These are phyloP conservation scores for Remersonia thermophila DNA, from an alignment of 2,329 filamentous ascomycete species.

Conservation along the genomic window DNA sequence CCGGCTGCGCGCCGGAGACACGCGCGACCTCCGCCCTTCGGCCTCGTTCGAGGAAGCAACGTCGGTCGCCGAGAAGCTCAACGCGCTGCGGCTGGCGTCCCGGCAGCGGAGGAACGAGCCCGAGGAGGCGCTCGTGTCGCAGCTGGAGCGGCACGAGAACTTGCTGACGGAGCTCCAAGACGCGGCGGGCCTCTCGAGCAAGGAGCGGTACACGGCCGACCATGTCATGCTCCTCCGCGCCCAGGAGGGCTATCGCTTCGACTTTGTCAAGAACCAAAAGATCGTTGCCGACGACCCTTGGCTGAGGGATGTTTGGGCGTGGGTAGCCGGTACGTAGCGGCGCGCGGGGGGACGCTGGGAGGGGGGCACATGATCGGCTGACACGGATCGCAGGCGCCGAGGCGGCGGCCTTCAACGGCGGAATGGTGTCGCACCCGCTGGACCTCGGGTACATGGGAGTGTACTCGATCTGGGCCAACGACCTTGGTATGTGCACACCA, in stretches of 20 bases:
- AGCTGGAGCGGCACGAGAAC: slow-evolving; percentile 45
- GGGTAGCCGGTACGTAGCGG: slow-evolving; percentile 50
- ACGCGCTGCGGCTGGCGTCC: slow-evolving; percentile 28
- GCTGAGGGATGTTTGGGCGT: slow-evolving; percentile 69
- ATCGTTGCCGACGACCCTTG: slow-evolving; percentile 62
- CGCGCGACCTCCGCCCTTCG: slow-evolving; percentile 26
- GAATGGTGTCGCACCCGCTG: slow-evolving; percentile 56
- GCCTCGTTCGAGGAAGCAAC: slow-evolving; percentile 29
- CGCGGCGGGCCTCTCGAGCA: slow-evolving; percentile 34
- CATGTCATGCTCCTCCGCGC: slow-evolving; percentile 48
- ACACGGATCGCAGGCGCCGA: slow-evolving; percentile 31
- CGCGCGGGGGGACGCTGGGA: no score
- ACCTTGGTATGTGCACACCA: slow-evolving; percentile 43
- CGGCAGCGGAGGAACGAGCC: slow-evolving; percentile 8
- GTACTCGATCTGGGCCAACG: slow-evolving; percentile 57
- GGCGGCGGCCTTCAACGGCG: slow-evolving; percentile 49
- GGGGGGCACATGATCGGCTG: no score
- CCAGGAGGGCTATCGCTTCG: slow-evolving; percentile 49
- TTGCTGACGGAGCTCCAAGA: slow-evolving; percentile 34
- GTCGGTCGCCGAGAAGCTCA: slow-evolving; percentile 37
- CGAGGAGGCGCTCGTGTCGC: slow-evolving; percentile 29
- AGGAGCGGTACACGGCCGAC: slow-evolving; percentile 41
- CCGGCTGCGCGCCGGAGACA: slow-evolving; percentile 26
- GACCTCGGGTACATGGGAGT: slow-evolving; percentile 70
- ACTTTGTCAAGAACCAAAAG: slow-evolving; percentile 51